Percentiles rank a stretch among this genome's conserved stretches.
phyloP scores from a whole-genome alignment of 2,329 filamentous ascomycete genomes.

The Ophiocordyceps camponoti-saundersi region DNA sequence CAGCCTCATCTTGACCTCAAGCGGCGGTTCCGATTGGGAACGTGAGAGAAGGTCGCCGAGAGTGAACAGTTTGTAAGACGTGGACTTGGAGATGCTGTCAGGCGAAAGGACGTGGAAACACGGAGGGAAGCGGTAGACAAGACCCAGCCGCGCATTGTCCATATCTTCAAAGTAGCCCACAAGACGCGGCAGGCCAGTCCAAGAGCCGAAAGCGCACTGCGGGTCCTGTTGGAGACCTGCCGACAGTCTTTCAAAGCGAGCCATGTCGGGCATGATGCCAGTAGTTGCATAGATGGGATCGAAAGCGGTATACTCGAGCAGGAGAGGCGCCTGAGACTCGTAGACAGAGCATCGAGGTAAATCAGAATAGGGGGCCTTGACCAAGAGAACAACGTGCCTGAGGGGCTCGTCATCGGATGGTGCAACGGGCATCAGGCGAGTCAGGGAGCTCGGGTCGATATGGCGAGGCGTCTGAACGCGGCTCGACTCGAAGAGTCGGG shows the following conservation, averaged over 20 bases:
- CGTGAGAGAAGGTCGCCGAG: constrained; percentile 34
- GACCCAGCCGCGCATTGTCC: constrained; percentile 49
- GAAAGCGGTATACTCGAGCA: constrained; percentile 56
- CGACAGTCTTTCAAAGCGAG: constrained; percentile 46
- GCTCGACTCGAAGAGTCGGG: constrained; percentile 37
- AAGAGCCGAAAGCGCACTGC: constrained; percentile 34
- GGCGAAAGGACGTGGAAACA: constrained; percentile 42
- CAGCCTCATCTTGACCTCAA: constrained; percentile 62
- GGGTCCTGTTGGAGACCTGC: constrained; percentile 38
- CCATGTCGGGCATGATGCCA: constrained; percentile 46
- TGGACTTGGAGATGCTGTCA: constrained; percentile 30
- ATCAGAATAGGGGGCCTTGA: constrained; percentile 32
- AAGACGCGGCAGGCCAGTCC: constrained; percentile 43
- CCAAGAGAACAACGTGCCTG: constrained; percentile 15
- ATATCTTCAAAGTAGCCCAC: constrained; percentile 62
- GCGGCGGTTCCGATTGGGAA: constrained; percentile 40
- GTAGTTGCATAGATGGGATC: constrained; percentile 44
- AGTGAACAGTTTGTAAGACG: constrained; percentile 33
- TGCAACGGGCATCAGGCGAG: constrained; percentile 14
- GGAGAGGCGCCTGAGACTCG: constrained; percentile 35
- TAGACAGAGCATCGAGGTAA: constrained; percentile 23
- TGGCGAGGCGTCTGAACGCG: constrained; percentile 44
- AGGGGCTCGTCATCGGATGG: constrained; percentile 11
- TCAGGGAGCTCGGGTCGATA: constrained; percentile 31
- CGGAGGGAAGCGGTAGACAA: constrained; percentile 58